Conservation (phyloP, 306 rosid species). For the Sechiopsis laciniata region DNA sequence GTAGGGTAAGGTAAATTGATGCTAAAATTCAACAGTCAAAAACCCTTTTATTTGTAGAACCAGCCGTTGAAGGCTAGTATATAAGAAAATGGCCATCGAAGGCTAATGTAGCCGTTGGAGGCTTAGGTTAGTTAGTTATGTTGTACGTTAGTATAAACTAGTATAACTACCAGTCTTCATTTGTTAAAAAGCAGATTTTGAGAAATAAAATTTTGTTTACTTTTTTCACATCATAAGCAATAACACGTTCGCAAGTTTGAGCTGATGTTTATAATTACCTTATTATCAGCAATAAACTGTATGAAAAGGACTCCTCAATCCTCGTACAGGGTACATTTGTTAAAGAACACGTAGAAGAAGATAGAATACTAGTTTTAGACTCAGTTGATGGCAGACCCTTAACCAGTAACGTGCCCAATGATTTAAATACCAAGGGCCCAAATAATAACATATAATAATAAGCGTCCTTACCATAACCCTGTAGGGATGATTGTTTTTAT, state of each 20-base stretch:
- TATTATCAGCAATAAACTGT: neutral
- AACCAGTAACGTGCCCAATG: neutral
- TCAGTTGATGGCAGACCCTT: neutral
- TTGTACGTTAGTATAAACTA: neutral
- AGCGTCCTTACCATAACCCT: slow-evolving; percentile 48
- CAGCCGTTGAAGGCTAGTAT: neutral
- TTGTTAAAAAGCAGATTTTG: neutral
- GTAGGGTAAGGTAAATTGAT: neutral
- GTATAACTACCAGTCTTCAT: neutral
- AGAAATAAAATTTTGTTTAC: neutral
- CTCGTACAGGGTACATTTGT: neutral
- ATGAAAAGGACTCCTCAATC: neutral
- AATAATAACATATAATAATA: neutral
- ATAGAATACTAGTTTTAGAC: neutral
- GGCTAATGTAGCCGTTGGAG: neutral
- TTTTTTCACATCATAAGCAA: neutral
- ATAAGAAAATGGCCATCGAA: neutral
- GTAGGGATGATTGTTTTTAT: slow-evolving; percentile 41
- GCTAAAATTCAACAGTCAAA: neutral
- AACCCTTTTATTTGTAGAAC: neutral
- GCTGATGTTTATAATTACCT: neutral
- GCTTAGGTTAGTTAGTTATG: neutral
- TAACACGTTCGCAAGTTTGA: neutral
- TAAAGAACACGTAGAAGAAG: neutral
- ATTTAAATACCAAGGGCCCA: slow-evolving; percentile 10